Base-by-base conservation (phyloP, 106 monocot genomes). In the Agapanthus africanus region DNA sequence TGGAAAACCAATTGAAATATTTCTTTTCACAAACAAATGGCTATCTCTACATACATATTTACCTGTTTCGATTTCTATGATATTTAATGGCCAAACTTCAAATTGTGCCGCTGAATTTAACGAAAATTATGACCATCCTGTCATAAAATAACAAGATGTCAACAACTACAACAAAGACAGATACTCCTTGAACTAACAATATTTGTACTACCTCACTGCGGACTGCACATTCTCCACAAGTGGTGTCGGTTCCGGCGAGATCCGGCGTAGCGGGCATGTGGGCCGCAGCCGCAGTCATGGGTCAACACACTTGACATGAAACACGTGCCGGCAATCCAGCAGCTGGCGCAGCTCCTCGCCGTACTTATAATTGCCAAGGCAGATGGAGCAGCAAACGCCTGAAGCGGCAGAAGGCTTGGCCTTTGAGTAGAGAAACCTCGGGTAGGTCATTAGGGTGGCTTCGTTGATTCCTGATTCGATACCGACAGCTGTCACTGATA, bases 401-500 rank as follows among this genome's bases (percentile, higher is more conserved):
- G 7, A 22, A 4, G 59, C 41, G n/a, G n/a, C n/a, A 10, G n/a
- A 27, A 11, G 11, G 46, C n/a, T 65, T 44, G 7, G 69, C 59
- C 13, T 73, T 60, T 18, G 82, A 65, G 64, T 79, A 79, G 10
- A 46, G 19, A 31, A 79, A 26, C 63, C 59, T 79, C 27, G 76
- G 79, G 50, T 79, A 84, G 42, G 59, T 76, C 68, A 30, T 61
- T 11, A 84, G 72, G 0, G 68, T 79, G n/a, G 71, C 75, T n/a
- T 83, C 83, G 54, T 79, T 75, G 52, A 83, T 54, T 31, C 82
- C 82, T 1, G 32, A n/a, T 19, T 77, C 77, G 14, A 73, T 6
- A 52, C 68, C 77, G 56, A 25, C 40, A n/a, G n/a, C n/a, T n/a
- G n/a, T n/a, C n/a, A n/a, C n/a, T 27, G 26, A 31, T 31, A 4